Evolutionary conservation across 2,329 filamentous ascomycete genomes (phyloP).

Genomic region (Alternaria metachromatica): DNA sequence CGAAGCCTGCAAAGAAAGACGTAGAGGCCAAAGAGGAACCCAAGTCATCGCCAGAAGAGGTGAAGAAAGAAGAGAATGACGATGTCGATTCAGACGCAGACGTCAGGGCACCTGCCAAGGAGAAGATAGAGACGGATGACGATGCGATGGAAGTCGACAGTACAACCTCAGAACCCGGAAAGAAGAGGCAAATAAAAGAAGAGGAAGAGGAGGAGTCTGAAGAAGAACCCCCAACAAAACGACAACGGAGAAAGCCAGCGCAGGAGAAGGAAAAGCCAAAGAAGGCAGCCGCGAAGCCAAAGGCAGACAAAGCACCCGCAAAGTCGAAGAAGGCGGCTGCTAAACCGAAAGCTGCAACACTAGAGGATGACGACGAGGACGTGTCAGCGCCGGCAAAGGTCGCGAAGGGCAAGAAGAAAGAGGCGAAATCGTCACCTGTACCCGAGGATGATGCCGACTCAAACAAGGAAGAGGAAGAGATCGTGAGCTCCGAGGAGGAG

Average conservation of each 20-base stretch:
- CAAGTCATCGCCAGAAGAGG: slow-evolving; percentile 25
- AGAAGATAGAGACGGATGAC: slow-evolving; percentile 23
- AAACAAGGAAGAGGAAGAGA: slow-evolving; percentile 48
- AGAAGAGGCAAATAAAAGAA: slow-evolving; percentile 40
- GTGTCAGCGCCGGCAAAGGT: slow-evolving; percentile 19
- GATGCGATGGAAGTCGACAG: slow-evolving; percentile 39
- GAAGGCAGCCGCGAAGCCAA: slow-evolving; percentile 25
- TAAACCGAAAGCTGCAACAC: slow-evolving; percentile 21
- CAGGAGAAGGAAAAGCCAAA: slow-evolving; percentile 27
- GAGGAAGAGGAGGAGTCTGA: slow-evolving; percentile 43
- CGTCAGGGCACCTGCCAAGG: slow-evolving; percentile 26
- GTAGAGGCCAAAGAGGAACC: slow-evolving; percentile 26
- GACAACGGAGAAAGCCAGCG: slow-evolving; percentile 41
- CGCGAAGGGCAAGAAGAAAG: slow-evolving; percentile 26
- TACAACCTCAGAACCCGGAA: slow-evolving; percentile 30
- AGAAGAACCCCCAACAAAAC: slow-evolving; percentile 47
- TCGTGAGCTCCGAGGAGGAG: slow-evolving; percentile 64
- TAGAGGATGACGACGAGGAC: slow-evolving; percentile 32
- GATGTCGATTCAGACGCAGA: slow-evolving; percentile 24
- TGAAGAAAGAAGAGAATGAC: slow-evolving; percentile 21
- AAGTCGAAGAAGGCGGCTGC: slow-evolving; percentile 25
- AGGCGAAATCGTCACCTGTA: slow-evolving; percentile 30
- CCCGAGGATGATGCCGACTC: slow-evolving; percentile 31
- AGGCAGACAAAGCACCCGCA: slow-evolving; percentile 24
- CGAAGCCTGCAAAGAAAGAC: slow-evolving; percentile 51